Conservation (phyloP, 2,329 filamentous ascomycete species). For the Hymenoscyphus scutula region DNA sequence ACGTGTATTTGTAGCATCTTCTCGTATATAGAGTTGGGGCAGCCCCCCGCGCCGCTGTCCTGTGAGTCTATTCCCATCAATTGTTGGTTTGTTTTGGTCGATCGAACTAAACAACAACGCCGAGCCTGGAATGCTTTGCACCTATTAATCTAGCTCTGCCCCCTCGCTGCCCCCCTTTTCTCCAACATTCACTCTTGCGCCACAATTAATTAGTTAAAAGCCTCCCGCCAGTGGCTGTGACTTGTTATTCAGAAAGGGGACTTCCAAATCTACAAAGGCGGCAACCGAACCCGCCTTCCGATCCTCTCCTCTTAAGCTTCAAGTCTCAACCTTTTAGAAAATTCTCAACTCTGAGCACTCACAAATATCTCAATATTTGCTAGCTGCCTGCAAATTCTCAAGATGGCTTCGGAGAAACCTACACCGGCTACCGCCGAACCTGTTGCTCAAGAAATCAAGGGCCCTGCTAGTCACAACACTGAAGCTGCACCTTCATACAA, state of each 20-base stretch:
- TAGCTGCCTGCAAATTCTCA: not conserved
- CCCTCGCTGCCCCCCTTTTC: not conserved
- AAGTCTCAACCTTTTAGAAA: not conserved
- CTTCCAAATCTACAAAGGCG: not conserved
- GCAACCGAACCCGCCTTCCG: not conserved
- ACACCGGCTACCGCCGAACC: not conserved
- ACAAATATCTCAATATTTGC: not conserved
- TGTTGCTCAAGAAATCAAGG: not conserved
- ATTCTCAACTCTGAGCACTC: no score
- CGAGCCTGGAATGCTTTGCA: not conserved
- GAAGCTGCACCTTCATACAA: not conserved
- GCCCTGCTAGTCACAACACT: not conserved
- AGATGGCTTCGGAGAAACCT: not conserved
- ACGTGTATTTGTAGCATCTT: no score
- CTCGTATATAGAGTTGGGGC: not conserved
- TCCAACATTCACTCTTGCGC: not conserved
- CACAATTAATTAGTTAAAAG: not conserved
- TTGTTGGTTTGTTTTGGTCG: slow-evolving; percentile 1
- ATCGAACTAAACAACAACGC: not conserved
- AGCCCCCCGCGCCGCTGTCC: not conserved
- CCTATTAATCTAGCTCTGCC: not conserved
- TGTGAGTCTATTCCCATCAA: not conserved
- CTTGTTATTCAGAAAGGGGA: not conserved
- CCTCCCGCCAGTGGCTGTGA: not conserved
- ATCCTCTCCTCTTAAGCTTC: not conserved